A percentile compares a stretch with the other conserved stretches of the same genome.
Conservation (phyloP, 257 asterid species). For the Fraxinus anomala region DNA sequence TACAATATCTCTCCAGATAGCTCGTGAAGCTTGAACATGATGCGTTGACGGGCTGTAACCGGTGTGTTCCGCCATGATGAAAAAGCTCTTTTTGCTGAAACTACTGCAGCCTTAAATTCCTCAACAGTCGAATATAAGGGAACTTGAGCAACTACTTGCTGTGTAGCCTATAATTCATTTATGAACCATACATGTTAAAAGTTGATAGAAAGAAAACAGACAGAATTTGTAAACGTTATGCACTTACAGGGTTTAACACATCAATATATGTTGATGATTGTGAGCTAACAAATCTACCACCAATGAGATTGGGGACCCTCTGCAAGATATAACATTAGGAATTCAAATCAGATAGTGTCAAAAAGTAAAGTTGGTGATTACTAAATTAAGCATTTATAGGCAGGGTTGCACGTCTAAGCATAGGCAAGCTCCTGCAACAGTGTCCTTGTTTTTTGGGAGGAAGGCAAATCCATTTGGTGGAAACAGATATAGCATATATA, state of each 20-base stretch:
- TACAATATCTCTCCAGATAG: conserved; percentile 78
- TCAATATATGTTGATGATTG: conserved; percentile 58
- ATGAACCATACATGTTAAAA: conserved; percentile 23
- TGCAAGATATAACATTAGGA: conserved; percentile 38
- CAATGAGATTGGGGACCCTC: conserved; percentile 83
- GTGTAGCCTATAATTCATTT: conserved; percentile 67
- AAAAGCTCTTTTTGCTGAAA: conserved; percentile 81
- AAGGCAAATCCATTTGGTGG: background rate
- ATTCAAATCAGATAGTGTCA: background rate
- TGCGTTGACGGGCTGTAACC: conserved; percentile 68
- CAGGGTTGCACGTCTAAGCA: background rate
- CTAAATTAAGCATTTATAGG: background rate
- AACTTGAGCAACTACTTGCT: conserved; percentile 80
- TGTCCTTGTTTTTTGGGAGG: background rate
- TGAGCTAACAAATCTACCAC: conserved; percentile 80
- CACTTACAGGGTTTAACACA: conserved; percentile 79
- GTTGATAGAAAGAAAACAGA: conserved; percentile 15
- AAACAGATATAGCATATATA: too few relatives aligned
- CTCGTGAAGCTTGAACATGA: conserved; percentile 87
- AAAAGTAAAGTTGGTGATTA: conserved; percentile 11
- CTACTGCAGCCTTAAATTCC: conserved; percentile 82
- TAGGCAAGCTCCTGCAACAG: background rate
- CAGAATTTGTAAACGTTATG: conserved; percentile 10
- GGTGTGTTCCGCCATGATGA: conserved; percentile 73
- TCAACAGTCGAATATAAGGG: conserved; percentile 63